phyloP scores from a whole-genome alignment of 176 grass and related monocot species.

The Canna indica region DNA sequence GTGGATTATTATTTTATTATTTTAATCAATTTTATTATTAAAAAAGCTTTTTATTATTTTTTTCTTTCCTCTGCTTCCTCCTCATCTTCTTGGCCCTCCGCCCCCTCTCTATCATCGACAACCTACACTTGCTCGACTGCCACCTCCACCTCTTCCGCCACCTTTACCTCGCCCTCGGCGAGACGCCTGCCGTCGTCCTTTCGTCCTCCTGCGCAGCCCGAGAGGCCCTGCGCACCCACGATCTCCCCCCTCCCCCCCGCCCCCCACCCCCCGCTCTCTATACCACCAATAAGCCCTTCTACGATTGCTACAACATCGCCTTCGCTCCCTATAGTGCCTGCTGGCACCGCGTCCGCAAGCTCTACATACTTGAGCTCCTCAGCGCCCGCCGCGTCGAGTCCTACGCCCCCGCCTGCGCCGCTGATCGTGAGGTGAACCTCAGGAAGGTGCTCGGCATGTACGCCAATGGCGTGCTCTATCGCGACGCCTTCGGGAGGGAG shows the following conservation, averaged over 20 bases:
- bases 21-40: too few species aligned
- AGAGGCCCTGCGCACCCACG: constrained; percentile 14
- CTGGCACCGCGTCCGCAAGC: constrained; percentile 41
- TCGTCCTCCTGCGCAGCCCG: not conserved
- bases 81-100: too few species aligned
- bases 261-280: not conserved
- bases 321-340: constrained; percentile 38
- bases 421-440: constrained; percentile 20
- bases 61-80: too few species aligned
- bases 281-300: constrained; percentile 18
- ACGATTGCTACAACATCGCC: constrained; percentile 34
- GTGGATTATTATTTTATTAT: too few species aligned
- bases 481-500: constrained; percentile 43
- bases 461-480: constrained; percentile 38
- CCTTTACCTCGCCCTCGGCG: constrained; percentile 10
- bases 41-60: too few species aligned
- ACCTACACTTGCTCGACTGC: constrained; percentile 7
- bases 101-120: constrained; percentile 14
- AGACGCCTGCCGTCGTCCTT: constrained; percentile 1
- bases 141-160: not conserved
- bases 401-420: constrained; percentile 29
- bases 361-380: constrained; percentile 31
- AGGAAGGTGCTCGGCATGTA: constrained; percentile 23
- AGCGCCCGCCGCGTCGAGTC: constrained; percentile 35
- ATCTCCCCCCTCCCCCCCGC: constrained; percentile 19